phyloP scores from a whole-genome alignment of 768 basidiomycete genomes.

The Mycena olivaceomarginata region DNA sequence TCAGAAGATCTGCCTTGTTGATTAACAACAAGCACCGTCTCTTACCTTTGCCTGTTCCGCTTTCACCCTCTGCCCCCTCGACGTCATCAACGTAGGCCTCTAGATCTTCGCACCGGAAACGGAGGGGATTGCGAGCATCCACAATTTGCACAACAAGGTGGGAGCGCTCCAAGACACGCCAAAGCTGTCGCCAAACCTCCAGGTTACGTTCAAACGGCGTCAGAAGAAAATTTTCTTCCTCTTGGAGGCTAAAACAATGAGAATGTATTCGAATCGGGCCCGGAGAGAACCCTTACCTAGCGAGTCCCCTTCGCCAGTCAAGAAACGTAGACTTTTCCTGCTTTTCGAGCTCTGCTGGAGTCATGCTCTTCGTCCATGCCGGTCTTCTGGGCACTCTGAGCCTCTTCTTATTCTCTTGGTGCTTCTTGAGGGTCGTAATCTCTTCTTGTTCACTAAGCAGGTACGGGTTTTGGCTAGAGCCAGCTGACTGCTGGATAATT shows the following conservation, averaged over 20 bases:
- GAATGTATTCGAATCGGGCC: neutral
- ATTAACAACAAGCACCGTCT: constrained; percentile 89
- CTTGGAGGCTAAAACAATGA: constrained; percentile 80
- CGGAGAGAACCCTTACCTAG: constrained; percentile 73
- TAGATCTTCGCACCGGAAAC: constrained; percentile 95
- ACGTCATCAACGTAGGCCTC: constrained; percentile 91
- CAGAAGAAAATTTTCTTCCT: constrained; percentile 89
- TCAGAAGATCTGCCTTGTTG: constrained; percentile 97
- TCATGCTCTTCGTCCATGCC: constrained; percentile 90
- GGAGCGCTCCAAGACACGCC: constrained; percentile 97
- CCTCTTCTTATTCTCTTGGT: constrained; percentile 81
- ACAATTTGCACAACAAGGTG: constrained; percentile 97
- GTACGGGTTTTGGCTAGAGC: constrained; percentile 85
- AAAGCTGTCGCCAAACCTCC: constrained; percentile 98
- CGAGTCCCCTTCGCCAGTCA: constrained; percentile 94
- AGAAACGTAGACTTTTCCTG: constrained; percentile 94
- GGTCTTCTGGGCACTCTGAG: constrained; percentile 94
- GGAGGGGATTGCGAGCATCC: constrained; percentile 95
- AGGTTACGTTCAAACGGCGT: constrained; percentile 98
- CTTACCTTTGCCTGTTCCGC: constrained; percentile 83
- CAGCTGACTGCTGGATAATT: constrained; percentile 78
- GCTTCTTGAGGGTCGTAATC: constrained; percentile 81
- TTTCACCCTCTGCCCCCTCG: constrained; percentile 88
- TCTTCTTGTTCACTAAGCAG: constrained; percentile 91
- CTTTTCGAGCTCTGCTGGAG: constrained; percentile 85